phyloP scores from a whole-genome alignment of 495 filamentous ascomycete species.

The Darksidea phi region DNA sequence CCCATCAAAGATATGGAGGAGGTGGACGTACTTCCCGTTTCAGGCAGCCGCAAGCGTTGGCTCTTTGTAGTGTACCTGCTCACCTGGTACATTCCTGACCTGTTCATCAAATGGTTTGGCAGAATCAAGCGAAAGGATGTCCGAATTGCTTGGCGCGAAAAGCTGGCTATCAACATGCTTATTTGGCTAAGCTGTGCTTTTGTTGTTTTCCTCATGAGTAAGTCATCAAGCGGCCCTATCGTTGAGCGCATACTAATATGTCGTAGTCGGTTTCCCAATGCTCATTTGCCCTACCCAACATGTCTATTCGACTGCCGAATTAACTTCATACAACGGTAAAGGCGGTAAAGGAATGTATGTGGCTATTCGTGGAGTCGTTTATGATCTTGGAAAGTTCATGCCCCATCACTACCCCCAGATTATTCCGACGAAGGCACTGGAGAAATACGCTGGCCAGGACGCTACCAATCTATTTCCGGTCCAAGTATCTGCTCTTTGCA shows the following conservation, averaged over 20 bases:
- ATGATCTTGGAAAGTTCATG: slow-evolving; percentile 73
- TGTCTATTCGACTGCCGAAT: slow-evolving; percentile 77
- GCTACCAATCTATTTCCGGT: slow-evolving; percentile 88
- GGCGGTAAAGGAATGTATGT: slow-evolving; percentile 62
- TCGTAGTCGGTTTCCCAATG: slow-evolving; percentile 69
- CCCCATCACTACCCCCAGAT: slow-evolving; percentile 76
- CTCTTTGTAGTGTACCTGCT: slow-evolving; percentile 80
- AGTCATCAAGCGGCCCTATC: neutral
- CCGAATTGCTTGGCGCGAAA: slow-evolving; percentile 93
- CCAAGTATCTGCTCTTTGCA: slow-evolving; percentile 89
- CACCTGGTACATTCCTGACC: slow-evolving; percentile 85
- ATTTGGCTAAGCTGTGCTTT: slow-evolving; percentile 87
- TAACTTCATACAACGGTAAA: slow-evolving; percentile 73
- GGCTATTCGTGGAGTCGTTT: slow-evolving; percentile 84
- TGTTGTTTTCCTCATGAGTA: slow-evolving; percentile 71
- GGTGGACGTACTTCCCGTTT: slow-evolving; percentile 77
- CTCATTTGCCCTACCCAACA: slow-evolving; percentile 90
- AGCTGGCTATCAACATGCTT: slow-evolving; percentile 95
- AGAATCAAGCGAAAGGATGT: slow-evolving; percentile 91
- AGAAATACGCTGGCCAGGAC: slow-evolving; percentile 81
- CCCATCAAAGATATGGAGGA: slow-evolving; percentile 88
- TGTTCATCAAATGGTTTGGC: slow-evolving; percentile 72
- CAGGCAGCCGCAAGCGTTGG: slow-evolving; percentile 87
- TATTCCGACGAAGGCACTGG: slow-evolving; percentile 62
- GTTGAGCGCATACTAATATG: slow-evolving; percentile 42